Base-by-base conservation (phyloP, 164 flowering plant genomes). In the Magnolia officinalis region DNA sequence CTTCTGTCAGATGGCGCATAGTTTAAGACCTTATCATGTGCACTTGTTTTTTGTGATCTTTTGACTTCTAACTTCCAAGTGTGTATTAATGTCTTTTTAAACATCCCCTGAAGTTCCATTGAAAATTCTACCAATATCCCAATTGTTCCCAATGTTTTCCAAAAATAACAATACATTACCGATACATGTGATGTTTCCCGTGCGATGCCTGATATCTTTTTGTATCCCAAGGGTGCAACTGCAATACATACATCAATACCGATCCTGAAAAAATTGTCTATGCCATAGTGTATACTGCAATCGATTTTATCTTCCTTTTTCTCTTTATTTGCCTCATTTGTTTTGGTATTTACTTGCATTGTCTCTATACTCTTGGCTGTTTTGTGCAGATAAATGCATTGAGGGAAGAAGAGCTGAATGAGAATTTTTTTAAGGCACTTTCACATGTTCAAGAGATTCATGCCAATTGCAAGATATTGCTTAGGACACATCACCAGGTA, bases 401-500 rank as follows among this genome's bases (percentile, higher is more conserved):
- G 75, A 89, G 91, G 82, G 98, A 89, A 74, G 97, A 93, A 77
- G 93, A 95, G 13, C 80, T 95, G 81, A 88, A 83, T 81, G 98
- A 93, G 59, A 85, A 90, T 72, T 93, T 95, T 83, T 95, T 95
- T 79, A 92, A 92, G 85, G 99, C 98, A 50, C 94, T 92, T 79
- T 81, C 95, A 81, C 99, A 91, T 89, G 98, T 94, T 83, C 97
- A 96, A 78, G 94, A 92, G 81, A 96, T 96, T 74, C 99, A 96
- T 86, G 89, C 98, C 78, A 96, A 96, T 81, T 94, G 99, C 87
- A 96, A 96, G 85, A 79, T 92, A 63, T 83, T 96, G 67, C 92
- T 94, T 9, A 85, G 99, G 84, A 96, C 99, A 23, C 99, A 96
- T 84, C 99, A 96, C 78, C 99, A 96, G 93, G 99, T 93, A 79